Conservation (phyloP, 2,329 filamentous ascomycete genomes). For the Thelonectria discophora region DNA sequence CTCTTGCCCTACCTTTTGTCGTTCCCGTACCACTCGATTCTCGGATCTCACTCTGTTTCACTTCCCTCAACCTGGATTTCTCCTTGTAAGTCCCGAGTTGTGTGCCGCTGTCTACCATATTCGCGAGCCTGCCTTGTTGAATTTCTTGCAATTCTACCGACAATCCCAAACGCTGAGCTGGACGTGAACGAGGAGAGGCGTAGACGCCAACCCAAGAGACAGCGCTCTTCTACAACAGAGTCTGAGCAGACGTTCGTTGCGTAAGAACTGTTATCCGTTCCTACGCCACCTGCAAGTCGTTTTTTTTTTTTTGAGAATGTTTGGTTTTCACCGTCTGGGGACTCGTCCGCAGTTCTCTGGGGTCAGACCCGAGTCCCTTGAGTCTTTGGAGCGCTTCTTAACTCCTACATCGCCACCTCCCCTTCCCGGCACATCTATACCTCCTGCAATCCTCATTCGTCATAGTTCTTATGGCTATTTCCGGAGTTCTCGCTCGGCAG, state of each 20-base stretch:
- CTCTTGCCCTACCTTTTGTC: conserved; percentile 21
- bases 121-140: conserved; percentile 6
- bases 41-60: conserved; percentile 21
- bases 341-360: background rate
- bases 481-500: background rate
- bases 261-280: background rate
- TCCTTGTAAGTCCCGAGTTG: conserved; percentile 28
- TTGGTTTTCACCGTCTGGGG: background rate
- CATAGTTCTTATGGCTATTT: background rate
- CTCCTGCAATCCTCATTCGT: background rate
- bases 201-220: background rate
- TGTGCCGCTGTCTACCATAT: conserved; percentile 5
- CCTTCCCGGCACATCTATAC: background rate
- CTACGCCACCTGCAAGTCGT: background rate
- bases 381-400: background rate
- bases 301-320: background rate
- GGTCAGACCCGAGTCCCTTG: background rate
- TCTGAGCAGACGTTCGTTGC: background rate
- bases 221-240: background rate
- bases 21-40: conserved; percentile 20
- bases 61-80: conserved; percentile 14
- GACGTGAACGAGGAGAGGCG: background rate
- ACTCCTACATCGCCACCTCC: background rate
- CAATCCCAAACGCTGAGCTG: background rate
- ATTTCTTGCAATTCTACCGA: background rate